A percentile compares a stretch with the other conserved stretches of the same genome.
phyloP scores from a whole-genome alignment of 345 rosid species.

The Eucalyptus polybractea region DNA sequence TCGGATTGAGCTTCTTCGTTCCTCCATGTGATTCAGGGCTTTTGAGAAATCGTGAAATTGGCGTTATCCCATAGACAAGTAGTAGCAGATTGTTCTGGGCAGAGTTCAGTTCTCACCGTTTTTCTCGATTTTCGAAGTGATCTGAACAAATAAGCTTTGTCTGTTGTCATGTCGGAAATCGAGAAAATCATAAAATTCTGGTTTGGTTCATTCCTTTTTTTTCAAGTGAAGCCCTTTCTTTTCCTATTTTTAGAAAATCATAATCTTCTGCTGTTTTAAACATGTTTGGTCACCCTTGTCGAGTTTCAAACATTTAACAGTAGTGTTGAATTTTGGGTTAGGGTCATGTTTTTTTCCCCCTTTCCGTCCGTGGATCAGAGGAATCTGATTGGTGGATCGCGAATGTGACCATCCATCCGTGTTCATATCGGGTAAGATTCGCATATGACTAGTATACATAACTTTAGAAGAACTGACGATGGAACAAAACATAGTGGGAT shows the following conservation, averaged over 20 bases:
- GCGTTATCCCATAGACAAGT: too few relatives aligned
- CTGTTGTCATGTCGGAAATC: not conserved
- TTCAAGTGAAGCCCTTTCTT: not conserved
- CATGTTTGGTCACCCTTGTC: not conserved
- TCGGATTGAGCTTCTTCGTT: not conserved
- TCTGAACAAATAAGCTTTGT: not conserved
- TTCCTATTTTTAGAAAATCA: not conserved
- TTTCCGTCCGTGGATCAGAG: too few relatives aligned
- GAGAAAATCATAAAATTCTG: not conserved
- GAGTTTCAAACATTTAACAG: not conserved
- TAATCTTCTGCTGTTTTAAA: not conserved
- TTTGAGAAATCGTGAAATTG: too few relatives aligned
- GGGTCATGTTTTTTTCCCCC: too few relatives aligned
- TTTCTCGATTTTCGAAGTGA: not conserved
- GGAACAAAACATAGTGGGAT: not conserved
- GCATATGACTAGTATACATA: not conserved
- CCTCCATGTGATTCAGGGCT: not conserved
- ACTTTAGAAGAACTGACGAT: too few relatives aligned
- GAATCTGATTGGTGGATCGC: too few relatives aligned
- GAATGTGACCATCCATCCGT: not conserved
- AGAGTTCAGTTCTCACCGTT: not conserved
- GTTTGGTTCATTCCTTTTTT: not conserved
- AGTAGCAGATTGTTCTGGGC: not conserved
- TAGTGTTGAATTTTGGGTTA: not conserved
- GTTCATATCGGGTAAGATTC: not conserved